Conservation (phyloP, 768 basidiomycete species). For the Kwoniella mangroviensis region DNA sequence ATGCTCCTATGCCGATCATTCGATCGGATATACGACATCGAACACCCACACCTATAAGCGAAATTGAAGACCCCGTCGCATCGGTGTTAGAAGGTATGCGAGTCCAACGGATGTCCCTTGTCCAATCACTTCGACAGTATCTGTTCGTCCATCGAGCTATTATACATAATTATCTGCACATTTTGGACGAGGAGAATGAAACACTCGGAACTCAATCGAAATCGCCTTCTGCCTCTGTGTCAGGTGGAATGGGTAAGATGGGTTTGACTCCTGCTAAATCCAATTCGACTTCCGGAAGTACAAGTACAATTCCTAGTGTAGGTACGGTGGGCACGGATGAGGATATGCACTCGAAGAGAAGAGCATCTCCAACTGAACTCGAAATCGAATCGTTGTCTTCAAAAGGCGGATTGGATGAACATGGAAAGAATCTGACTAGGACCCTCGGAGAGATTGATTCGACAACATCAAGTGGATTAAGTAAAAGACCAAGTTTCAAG, state of each 20-base stretch:
- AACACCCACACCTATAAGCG: constrained; percentile 64
- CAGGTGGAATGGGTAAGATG: background rate
- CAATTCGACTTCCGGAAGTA: constrained; percentile 7
- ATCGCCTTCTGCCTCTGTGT: background rate
- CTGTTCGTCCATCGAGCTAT: constrained; percentile 79
- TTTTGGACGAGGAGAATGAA: constrained; percentile 41
- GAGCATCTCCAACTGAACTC: constrained; percentile 51
- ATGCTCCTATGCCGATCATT: constrained; percentile 58
- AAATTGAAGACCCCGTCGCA: constrained; percentile 74
- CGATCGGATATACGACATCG: constrained; percentile 28
- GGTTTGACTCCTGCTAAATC: constrained; percentile 7
- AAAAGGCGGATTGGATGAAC: background rate
- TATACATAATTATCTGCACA: constrained; percentile 49
- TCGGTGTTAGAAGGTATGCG: constrained; percentile 89
- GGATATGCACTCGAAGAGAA: constrained; percentile 40
- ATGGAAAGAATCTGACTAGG: background rate
- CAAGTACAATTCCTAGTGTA: background rate
- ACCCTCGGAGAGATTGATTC: background rate
- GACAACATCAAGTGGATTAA: constrained; percentile 28
- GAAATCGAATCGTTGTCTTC: background rate
- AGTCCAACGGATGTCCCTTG: constrained; percentile 93
- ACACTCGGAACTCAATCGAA: background rate
- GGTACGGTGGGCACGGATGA: constrained; percentile 39
- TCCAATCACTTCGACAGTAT: constrained; percentile 92
- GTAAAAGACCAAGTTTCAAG: constrained; percentile 51